These are phyloP conservation scores for Ophiostoma ips DNA, from an alignment of 2,329 filamentous ascomycete species.

Conservation along the genomic window DNA sequence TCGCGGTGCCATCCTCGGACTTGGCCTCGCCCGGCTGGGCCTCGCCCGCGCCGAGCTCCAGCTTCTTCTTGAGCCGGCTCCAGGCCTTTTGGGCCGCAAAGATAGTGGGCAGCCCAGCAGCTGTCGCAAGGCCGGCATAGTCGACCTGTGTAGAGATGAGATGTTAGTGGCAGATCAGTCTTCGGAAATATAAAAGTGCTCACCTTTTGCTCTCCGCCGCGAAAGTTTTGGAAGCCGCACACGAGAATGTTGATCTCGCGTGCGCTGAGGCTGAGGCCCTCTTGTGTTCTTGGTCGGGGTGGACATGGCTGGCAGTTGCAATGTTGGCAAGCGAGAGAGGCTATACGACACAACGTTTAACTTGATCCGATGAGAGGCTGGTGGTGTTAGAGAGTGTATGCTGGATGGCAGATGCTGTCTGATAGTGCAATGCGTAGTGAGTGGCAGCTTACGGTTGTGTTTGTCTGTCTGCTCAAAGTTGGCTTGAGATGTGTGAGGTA, in stretches of 20 bases:
- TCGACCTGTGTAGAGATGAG: slow-evolving; percentile 1
- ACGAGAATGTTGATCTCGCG: slow-evolving; percentile 5
- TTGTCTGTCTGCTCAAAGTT: too few species aligned
- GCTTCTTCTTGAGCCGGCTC: slow-evolving; percentile 8
- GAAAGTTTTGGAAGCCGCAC: slow-evolving; percentile 3
- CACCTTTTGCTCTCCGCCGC: slow-evolving; percentile 4
- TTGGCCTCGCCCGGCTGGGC: too few species aligned
- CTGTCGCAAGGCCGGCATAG: slow-evolving; percentile 1
- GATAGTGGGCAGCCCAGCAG: not conserved
- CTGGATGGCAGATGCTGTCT: too few species aligned
- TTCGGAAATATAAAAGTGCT: not conserved
- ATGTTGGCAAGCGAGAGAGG: too few species aligned
- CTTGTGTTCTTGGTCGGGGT: not conserved
- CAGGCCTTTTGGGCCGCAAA: slow-evolving; percentile 5
- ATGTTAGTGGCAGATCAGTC: too few species aligned
- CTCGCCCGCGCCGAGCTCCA: too few species aligned
- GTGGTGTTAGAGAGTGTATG: too few species aligned
- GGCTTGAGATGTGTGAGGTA: too few species aligned
- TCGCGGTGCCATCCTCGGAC: not conserved
- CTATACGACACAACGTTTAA: too few species aligned
- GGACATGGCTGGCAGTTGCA: not conserved
- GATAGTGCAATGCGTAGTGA: too few species aligned
- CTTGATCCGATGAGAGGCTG: too few species aligned
- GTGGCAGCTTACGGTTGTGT: too few species aligned
- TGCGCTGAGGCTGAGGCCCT: not conserved